phyloP scores from a whole-genome alignment of 2,329 filamentous ascomycete genomes.

The Calonectria leucothoes region DNA sequence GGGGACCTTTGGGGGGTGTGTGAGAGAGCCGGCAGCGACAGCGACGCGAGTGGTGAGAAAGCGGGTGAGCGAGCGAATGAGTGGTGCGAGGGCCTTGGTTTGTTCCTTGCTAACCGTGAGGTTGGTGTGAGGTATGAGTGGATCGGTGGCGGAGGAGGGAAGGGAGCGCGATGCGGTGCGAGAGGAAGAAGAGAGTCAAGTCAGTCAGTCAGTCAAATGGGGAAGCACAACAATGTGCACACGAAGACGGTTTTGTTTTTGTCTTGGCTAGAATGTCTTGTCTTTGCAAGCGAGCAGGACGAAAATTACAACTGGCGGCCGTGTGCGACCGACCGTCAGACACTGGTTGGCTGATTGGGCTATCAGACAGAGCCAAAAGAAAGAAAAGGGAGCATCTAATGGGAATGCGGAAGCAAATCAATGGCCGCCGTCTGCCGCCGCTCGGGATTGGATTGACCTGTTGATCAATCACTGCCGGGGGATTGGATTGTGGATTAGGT shows the following conservation, averaged over 20 bases:
- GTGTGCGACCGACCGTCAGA: background rate
- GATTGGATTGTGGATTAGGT: background rate
- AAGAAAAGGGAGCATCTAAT: background rate
- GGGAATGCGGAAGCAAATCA: background rate
- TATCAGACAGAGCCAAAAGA: background rate
- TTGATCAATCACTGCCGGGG: background rate
- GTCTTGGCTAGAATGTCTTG: background rate
- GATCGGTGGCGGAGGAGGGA: conserved; percentile 23
- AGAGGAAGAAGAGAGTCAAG: background rate
- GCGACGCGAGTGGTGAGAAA: conserved; percentile 2
- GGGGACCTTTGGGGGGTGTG: background rate
- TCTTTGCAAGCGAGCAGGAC: background rate
- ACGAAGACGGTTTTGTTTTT: background rate
- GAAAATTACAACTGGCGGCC: background rate
- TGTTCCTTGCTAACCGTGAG: conserved; percentile 17
- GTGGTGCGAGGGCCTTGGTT: conserved; percentile 9
- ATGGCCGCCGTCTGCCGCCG: background rate
- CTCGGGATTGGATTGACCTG: background rate
- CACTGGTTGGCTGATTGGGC: background rate
- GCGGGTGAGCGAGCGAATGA: conserved; percentile 1
- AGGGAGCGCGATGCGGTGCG: background rate
- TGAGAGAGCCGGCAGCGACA: background rate
- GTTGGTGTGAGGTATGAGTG: conserved; percentile 14
- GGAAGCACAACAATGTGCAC: background rate
- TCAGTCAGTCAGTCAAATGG: no score